Base-by-base conservation (phyloP, 805 yeast species). In the Naumovozyma castellii region DNA sequence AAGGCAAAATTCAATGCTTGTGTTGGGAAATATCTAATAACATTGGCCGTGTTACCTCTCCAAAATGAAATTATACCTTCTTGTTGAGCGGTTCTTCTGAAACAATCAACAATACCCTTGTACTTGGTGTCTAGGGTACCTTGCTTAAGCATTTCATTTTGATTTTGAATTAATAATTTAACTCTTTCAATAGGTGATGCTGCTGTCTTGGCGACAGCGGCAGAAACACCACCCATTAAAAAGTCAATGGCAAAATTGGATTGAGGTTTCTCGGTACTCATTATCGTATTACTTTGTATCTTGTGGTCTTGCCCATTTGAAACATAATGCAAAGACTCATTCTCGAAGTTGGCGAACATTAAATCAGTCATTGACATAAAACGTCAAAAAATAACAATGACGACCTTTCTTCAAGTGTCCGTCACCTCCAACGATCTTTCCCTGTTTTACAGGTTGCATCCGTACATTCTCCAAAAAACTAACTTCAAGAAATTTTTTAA, bases 11-110 rank as follows among this genome's bases (percentile, higher is more conserved):
- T 86, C 66, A 86, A 78, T 61, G 96, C 96, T 75, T 86, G 95
- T 69, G 95, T 87, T 71, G 96, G 96, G 94, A 86, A 86, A 80
- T 87, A 86, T 78, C 95, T 84, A 76, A 86, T 81, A 67, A 86
- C 96, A 73, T 86, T 86, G 62, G 96, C 96, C 54, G 95, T 87
- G 90, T 86, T 86, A 79, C 96, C 96, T 82, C 95, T 82, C 95
- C 95, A 86, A 92, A 86, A 85, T 51, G 96, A 72, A 56, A 70
- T 75, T 52, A 83, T 62, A 80, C 96, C 96, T 75, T 86, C 96
- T 58, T 81, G 86, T 57, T 84, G 81, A 54, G 87, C 81, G 57
- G 96, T 87, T 78, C 95, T 83, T 62, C 65, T 78, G 94, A 87
- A 86, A 75, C 95, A 84, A 66, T 86, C 96, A 51, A 57, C 72